phyloP scores from a whole-genome alignment of 1,284 basidiomycete species.

The Ceratobasidium sp. region DNA sequence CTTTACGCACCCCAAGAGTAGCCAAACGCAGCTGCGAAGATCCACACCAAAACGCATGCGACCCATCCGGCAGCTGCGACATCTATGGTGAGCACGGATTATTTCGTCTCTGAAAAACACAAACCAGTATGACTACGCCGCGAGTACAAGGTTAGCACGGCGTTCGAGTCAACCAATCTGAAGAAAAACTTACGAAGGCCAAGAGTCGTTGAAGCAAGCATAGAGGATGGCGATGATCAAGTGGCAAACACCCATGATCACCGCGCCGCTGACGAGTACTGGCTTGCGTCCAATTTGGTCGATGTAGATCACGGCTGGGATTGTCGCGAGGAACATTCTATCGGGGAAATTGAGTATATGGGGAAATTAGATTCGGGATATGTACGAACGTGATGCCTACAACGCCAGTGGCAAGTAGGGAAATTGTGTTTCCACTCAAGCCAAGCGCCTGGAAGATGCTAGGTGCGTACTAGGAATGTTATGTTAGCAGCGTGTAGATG shows the following conservation, averaged over 20 bases:
- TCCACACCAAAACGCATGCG: conserved; percentile 74
- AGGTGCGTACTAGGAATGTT: conserved; percentile 41
- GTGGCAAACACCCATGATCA: conserved; percentile 78
- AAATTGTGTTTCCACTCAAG: conserved; percentile 68
- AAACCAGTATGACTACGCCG: conserved; percentile 43
- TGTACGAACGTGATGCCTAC: conserved; percentile 78
- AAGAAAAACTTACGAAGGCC: conserved; percentile 60
- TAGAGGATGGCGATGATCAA: conserved; percentile 73
- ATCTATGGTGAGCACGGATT: background rate
- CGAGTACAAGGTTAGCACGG: background rate
- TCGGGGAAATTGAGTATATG: background rate
- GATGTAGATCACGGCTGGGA: conserved; percentile 79
- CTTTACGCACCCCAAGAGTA: conserved; percentile 71
- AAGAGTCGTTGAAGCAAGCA: conserved; percentile 67
- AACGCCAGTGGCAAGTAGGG: conserved; percentile 82
- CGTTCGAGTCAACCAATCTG: background rate
- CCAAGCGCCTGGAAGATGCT: conserved; percentile 72
- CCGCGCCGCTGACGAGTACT: conserved; percentile 75
- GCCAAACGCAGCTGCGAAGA: conserved; percentile 73
- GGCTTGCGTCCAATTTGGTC: conserved; percentile 79
- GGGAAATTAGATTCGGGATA: conserved; percentile 51
- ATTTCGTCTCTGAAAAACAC: background rate
- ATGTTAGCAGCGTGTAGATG: background rate
- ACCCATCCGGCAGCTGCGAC: conserved; percentile 70
- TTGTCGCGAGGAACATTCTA: conserved; percentile 80